Conservation (phyloP, 2,329 filamentous ascomycete genomes). For the Aplosporella prunicola region DNA sequence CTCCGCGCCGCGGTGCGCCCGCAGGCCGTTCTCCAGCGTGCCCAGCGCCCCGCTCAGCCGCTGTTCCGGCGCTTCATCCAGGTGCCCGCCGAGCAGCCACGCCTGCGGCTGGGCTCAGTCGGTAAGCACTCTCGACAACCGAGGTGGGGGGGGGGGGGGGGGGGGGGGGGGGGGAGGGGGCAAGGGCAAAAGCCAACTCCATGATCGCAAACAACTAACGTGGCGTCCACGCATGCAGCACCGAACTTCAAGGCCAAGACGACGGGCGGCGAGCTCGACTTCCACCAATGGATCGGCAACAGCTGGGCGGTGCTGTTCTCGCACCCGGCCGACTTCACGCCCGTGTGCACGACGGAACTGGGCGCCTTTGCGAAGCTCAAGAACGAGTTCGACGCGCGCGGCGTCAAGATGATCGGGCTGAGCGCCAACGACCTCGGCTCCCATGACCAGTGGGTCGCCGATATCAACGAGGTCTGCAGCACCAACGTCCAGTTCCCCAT, state of each 20-base stretch:
- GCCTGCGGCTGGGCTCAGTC: slow-evolving; percentile 35
- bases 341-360: slow-evolving; percentile 54
- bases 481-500: slow-evolving; percentile 42
- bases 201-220: too few relatives aligned
- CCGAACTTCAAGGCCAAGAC: slow-evolving; percentile 63
- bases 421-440: slow-evolving; percentile 11
- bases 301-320: slow-evolving; percentile 64
- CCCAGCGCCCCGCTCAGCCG: slow-evolving; percentile 20
- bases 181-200: too few relatives aligned
- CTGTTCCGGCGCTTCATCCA: slow-evolving; percentile 30
- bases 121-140: too few relatives aligned
- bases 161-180: too few relatives aligned
- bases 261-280: slow-evolving; percentile 56
- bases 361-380: slow-evolving; percentile 55
- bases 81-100: slow-evolving; percentile 30
- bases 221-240: slow-evolving; percentile 35
- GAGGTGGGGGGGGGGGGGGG: too few relatives aligned
- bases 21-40: slow-evolving; percentile 1
- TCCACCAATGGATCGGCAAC: slow-evolving; percentile 63
- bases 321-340: slow-evolving; percentile 54
- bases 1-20: slow-evolving; percentile 19
- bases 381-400: slow-evolving; percentile 53
- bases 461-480: slow-evolving; percentile 43
- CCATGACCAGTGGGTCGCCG: slow-evolving; percentile 44
- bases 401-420: slow-evolving; percentile 53